Conservation (phyloP, 148 eudicot species). For the Agrostemma githago region DNA sequence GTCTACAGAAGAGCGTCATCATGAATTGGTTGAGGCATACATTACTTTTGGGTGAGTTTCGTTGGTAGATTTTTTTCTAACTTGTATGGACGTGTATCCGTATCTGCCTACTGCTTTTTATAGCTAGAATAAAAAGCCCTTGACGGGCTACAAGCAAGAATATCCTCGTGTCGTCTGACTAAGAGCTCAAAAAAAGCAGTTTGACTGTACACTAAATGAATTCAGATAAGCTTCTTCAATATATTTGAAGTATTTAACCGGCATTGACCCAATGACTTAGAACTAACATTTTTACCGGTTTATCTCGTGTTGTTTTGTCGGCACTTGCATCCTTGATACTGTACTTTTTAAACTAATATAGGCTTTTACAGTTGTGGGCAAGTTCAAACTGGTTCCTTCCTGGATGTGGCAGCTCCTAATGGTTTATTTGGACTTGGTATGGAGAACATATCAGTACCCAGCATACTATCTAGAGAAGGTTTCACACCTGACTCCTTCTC, state of each 20-base stretch:
- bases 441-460: constrained; percentile 90
- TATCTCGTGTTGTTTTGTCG: neutral
- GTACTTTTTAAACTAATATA: constrained; percentile 10
- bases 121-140: neutral
- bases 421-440: constrained; percentile 94
- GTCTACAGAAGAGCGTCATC: constrained; percentile 48
- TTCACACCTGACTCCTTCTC: constrained; percentile 80
- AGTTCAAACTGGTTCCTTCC: constrained; percentile 91
- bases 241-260: neutral
- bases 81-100: neutral
- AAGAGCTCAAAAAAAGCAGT: neutral
- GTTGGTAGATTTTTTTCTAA: neutral
- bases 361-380: constrained; percentile 76
- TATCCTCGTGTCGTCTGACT: neutral
- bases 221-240: neutral
- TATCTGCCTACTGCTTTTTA: neutral
- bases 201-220: neutral
- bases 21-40: constrained; percentile 48
- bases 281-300: neutral
- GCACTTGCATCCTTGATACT: neutral
- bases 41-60: constrained; percentile 82
- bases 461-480: constrained; percentile 69
- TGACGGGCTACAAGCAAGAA: constrained; percentile 1
- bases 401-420: constrained; percentile 91
- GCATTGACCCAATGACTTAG: neutral